Base-by-base conservation (phyloP, 371 early-diverging fungal species). In the Mortierella sp. region DNA sequence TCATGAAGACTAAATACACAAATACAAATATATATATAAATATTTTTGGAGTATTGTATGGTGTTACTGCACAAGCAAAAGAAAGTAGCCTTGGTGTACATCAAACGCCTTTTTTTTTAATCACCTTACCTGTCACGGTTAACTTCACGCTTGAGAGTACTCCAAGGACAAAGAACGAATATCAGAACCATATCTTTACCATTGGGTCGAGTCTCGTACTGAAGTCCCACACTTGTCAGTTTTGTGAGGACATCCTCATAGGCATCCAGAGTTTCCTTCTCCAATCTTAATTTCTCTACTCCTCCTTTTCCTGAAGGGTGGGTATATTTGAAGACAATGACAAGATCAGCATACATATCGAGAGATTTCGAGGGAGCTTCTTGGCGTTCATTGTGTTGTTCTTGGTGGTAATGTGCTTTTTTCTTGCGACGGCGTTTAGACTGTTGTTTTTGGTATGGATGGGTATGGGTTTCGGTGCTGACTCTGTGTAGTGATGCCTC, bases 1-100 rank as follows among this genome's bases (percentile, higher is more conserved):
- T 93, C 94, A n/a, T 90, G 86, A 30, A 89, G 77, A 40, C 92
- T 90, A 71, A 11, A 10, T 12, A 11, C 22, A 70, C 32, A 35
- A 59, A 32, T 35, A n/a, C n/a, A n/a, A n/a, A n/a, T n/a, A n/a
- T n/a, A n/a, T n/a, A n/a, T n/a, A n/a, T 11, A 55, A 11, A 22
- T 24, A n/a, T 12, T 40, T 43, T 32, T 3, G 54, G 57, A 28
- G 20, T 9, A 45, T 37, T 18, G 40, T 22, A 35, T 43, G 16
- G 11, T 3, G 43, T 43, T 14, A 43, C 11, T 43, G 16, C 4
- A 16, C 11, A 4, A 8, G 6, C 35, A 35, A 35, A 35, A 35
- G 35, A 35, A 35, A 1, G 35, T 35, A 35, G 6, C 35, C 6
- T 0, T 35, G 35, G 35, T 35, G 6, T 35, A 35, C 35, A 3